Percentiles rank a stretch among this genome's conserved stretches.
Conservation (phyloP, 2,329 filamentous ascomycete species). For the Trichophyton equinum region DNA sequence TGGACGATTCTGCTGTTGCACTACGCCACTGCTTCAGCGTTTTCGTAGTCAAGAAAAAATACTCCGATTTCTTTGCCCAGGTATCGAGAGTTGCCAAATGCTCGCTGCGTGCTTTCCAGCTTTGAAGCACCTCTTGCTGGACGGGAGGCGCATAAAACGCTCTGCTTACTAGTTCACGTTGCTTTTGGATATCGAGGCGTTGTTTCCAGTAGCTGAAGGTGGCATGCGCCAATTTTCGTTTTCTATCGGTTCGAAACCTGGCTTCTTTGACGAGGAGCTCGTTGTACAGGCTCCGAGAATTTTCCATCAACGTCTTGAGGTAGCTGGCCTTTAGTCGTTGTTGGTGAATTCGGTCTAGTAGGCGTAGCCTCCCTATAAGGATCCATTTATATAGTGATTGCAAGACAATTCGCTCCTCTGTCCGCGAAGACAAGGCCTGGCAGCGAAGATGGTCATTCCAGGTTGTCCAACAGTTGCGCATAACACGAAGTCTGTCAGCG, state of each 20-base stretch:
- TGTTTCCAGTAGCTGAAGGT: slow-evolving; percentile 29
- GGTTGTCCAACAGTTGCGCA: slow-evolving; percentile 45
- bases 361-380: slow-evolving; percentile 36
- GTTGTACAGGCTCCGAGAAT: slow-evolving; percentile 27
- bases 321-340: slow-evolving; percentile 28
- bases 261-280: slow-evolving; percentile 27
- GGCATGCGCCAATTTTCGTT: slow-evolving; percentile 23
- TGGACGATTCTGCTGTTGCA: slow-evolving; percentile 38
- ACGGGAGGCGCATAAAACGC: slow-evolving; percentile 34
- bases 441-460: slow-evolving; percentile 52
- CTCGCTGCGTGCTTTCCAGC: slow-evolving; percentile 27
- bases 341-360: slow-evolving; percentile 30
- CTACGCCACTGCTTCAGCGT: slow-evolving; percentile 41
- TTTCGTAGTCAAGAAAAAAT: slow-evolving; percentile 42
- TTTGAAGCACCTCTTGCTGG: slow-evolving; percentile 28
- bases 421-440: slow-evolving; percentile 39
- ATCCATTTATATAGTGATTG: slow-evolving; percentile 51
- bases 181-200: slow-evolving; percentile 27
- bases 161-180: slow-evolving; percentile 30
- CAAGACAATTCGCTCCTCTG: slow-evolving; percentile 44
- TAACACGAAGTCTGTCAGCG: slow-evolving; percentile 40
- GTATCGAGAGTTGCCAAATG: slow-evolving; percentile 38
- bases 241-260: slow-evolving; percentile 23
- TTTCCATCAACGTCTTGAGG: slow-evolving; percentile 30
- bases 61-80: slow-evolving; percentile 44